phyloP scores from a whole-genome alignment of 306 rosid genomes.

The Heteromeles arbutifolia region DNA sequence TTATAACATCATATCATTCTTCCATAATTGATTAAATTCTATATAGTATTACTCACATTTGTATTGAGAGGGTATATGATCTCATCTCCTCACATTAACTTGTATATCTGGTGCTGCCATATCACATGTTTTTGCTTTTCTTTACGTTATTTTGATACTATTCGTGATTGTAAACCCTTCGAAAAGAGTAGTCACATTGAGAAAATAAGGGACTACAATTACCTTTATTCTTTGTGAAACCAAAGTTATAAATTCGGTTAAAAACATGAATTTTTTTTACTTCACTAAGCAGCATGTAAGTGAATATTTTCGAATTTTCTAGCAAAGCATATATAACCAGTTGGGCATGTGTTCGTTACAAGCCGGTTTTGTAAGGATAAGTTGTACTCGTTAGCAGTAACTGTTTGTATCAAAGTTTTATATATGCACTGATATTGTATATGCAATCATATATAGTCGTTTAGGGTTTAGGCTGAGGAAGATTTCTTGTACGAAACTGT shows the following conservation, averaged over 20 bases:
- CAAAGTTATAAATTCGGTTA: not conserved
- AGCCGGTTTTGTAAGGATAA: not conserved
- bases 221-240: not conserved
- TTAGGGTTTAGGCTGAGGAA: not conserved
- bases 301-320: too few species aligned
- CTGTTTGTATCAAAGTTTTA: not conserved
- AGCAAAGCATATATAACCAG: not conserved
- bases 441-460: not conserved
- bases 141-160: not conserved
- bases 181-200: not conserved
- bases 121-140: too few species aligned
- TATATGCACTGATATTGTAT: not conserved
- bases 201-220: too few species aligned
- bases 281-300: not conserved
- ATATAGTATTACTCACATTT: too few species aligned
- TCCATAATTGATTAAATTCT: not conserved
- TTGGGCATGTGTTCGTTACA: too few species aligned
- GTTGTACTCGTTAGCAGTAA: not conserved
- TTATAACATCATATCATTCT: conserved; percentile 6
- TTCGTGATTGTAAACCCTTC: not conserved
- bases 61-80: not conserved
- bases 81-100: too few species aligned
- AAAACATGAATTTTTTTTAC: not conserved
- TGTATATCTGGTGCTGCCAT: too few species aligned
- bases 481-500: not conserved